These are phyloP conservation scores for Achaetomiella virescens DNA, from an alignment of 495 filamentous ascomycete species.

Conservation along the genomic window DNA sequence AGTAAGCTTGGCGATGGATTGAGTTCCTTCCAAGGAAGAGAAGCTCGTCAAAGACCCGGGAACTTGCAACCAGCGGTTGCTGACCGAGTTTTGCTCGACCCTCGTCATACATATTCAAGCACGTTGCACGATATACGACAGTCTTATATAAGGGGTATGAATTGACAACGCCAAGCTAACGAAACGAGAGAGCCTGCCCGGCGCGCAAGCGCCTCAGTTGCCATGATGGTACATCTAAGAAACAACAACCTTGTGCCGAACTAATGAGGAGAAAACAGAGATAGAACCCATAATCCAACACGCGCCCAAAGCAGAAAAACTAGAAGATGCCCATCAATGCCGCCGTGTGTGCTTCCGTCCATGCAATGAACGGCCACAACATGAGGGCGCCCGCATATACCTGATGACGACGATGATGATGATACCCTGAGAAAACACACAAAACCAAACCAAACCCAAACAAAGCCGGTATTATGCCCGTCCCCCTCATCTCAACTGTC, in stretches of 20 bases:
- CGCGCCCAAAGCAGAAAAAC: not conserved
- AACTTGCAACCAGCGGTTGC: no score
- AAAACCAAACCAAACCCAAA: not conserved
- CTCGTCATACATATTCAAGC: no score
- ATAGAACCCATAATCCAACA: conserved; percentile 6
- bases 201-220: conserved; percentile 1
- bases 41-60: no score
- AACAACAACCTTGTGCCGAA: not conserved
- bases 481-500: no score
- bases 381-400: conserved; percentile 3
- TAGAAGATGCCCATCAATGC: not conserved
- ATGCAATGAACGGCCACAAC: not conserved
- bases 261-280: not conserved
- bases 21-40: no score
- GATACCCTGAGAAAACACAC: not conserved
- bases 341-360: conserved; percentile 2
- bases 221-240: conserved; percentile 7
- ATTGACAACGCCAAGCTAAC: not conserved
- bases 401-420: not conserved
- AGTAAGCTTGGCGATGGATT: no score
- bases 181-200: not conserved
- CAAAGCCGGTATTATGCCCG: conserved; percentile 6
- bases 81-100: no score
- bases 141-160: not conserved
- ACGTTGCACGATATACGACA: not conserved